These are phyloP conservation scores for Aechmea fasciata DNA, from an alignment of 176 grass and related monocot genomes.

Conservation along the genomic window DNA sequence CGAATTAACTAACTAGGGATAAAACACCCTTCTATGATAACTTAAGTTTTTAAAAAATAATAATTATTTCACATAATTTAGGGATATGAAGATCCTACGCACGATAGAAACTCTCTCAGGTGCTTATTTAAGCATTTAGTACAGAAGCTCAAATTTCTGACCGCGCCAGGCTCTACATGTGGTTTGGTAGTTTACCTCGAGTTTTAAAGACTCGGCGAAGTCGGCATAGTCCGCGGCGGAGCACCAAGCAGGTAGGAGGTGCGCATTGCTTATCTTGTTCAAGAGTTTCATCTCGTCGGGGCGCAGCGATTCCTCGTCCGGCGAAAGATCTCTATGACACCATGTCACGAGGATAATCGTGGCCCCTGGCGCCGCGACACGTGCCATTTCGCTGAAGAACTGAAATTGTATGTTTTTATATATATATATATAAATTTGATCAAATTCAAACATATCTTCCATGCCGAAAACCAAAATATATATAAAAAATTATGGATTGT, in stretches of 20 bases:
- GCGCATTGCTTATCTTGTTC: conserved; percentile 76
- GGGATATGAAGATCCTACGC: no score
- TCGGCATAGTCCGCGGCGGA: conserved; percentile 75
- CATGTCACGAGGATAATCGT: conserved; percentile 90
- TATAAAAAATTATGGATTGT: no score
- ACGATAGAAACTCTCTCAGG: no score
- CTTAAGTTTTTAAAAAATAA: no score
- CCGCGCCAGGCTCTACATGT: not conserved
- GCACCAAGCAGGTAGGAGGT: conserved; percentile 91
- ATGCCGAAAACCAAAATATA: no score
- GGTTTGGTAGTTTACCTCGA: conserved; percentile 37
- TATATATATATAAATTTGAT: no score
- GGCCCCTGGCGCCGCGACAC: conserved; percentile 63
- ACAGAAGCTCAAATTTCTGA: not conserved
- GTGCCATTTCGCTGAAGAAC: conserved; percentile 36
- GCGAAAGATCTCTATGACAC: conserved; percentile 77
- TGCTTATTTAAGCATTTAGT: not conserved
- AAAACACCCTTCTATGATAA: no score
- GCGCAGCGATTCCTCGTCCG: conserved; percentile 47
- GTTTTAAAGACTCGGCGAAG: conserved; percentile 51
- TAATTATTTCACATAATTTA: no score
- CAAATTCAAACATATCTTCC: no score
- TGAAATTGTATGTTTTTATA: no score
- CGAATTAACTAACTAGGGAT: no score
- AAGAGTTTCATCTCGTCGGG: conserved; percentile 71